Percentiles rank a stretch among this genome's conserved stretches.
These are phyloP conservation scores for Trametes cinnabarina DNA, from an alignment of 768 basidiomycete genomes.

Conservation along the genomic window DNA sequence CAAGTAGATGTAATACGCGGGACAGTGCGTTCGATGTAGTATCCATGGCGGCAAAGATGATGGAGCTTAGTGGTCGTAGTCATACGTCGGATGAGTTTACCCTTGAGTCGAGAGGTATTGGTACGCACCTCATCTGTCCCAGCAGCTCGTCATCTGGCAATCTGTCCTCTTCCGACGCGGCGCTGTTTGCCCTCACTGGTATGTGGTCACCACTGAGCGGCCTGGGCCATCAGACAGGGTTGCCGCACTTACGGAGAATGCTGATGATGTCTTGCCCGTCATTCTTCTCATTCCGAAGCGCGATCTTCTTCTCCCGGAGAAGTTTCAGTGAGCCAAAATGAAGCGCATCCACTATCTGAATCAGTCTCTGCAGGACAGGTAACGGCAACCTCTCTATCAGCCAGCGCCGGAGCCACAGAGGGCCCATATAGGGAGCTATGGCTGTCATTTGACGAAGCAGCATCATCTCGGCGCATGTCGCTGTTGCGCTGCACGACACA, in stretches of 20 bases:
- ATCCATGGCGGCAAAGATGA: conserved; percentile 29
- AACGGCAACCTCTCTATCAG: conserved; percentile 36
- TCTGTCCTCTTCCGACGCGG: conserved; percentile 25
- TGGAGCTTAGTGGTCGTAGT: conserved; percentile 12
- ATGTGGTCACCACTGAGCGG: no score
- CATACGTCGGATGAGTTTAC: neutral
- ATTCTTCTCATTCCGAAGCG: conserved; percentile 33
- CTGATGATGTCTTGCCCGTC: conserved; percentile 46
- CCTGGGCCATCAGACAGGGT: no score
- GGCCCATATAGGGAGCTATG: conserved; percentile 12
- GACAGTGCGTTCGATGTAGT: conserved; percentile 25
- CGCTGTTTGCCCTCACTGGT: conserved; percentile 42
- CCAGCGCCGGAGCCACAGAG: conserved; percentile 32
- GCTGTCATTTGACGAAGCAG: conserved; percentile 20
- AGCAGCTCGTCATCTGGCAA: conserved; percentile 36
- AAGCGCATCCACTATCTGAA: conserved; percentile 37
- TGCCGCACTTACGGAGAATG: conserved; percentile 37
- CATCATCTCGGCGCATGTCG: neutral
- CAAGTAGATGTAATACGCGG: conserved; percentile 24
- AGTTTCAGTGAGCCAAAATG: conserved; percentile 36
- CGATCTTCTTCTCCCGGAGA: conserved; percentile 37
- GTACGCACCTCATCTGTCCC: conserved; percentile 36
- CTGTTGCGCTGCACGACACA: neutral
- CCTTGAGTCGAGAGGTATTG: neutral
- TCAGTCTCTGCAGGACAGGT: conserved; percentile 30